phyloP scores from a whole-genome alignment of 2,329 filamentous ascomycete genomes.

The Colletotrichum ledebouriae region DNA sequence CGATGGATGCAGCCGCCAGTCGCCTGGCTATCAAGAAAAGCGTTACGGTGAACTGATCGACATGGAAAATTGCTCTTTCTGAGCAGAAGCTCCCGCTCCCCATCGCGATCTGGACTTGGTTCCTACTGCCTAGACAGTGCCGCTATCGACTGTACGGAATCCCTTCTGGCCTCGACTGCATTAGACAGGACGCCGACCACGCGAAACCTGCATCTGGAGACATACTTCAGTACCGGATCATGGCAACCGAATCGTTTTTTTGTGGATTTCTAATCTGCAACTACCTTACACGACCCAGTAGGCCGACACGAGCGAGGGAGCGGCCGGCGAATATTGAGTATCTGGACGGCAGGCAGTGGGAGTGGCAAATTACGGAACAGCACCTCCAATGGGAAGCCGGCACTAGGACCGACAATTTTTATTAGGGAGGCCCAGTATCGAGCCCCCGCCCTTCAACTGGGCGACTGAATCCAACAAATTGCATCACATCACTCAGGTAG shows the following conservation, averaged over 20 bases:
- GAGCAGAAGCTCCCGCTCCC: conserved; percentile 10
- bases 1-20: conserved; percentile 23
- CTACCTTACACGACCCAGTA: conserved; percentile 8
- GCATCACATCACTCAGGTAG: conserved; percentile 38
- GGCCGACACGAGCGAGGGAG: conserved; percentile 21
- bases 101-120: conserved; percentile 25
- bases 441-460: conserved; percentile 15
- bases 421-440: conserved; percentile 30
- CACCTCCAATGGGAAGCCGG: conserved; percentile 28
- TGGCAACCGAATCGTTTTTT: conserved; percentile 3
- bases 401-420: neutral
- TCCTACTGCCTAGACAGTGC: conserved; percentile 19
- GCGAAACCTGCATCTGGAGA: conserved; percentile 22
- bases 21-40: conserved; percentile 22
- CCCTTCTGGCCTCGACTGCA: conserved; percentile 5
- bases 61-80: conserved; percentile 22
- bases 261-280: conserved; percentile 35
- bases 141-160: conserved; percentile 13
- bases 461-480: conserved; percentile 39
- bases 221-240: conserved; percentile 1
- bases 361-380: conserved; percentile 33
- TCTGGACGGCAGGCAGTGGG: neutral
- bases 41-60: conserved; percentile 39
- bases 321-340: conserved; percentile 19
- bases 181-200: conserved; percentile 20